Evolutionary conservation across 495 filamentous ascomycete species (phyloP).

Genomic region (Geopyxis carbonaria): DNA sequence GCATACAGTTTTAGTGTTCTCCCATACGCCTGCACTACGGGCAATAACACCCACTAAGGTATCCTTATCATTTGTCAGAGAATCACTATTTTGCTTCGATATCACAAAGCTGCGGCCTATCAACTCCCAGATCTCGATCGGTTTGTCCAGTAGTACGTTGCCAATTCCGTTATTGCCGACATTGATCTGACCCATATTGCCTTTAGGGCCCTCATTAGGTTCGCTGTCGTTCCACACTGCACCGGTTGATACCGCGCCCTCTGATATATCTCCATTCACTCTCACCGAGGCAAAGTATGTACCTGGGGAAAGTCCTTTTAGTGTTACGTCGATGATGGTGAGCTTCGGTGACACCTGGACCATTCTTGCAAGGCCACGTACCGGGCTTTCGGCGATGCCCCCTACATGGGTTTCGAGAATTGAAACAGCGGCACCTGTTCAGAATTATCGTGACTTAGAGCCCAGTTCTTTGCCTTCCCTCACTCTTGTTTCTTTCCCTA

Average conservation of each 20-base stretch:
- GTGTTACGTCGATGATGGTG: conserved; percentile 73
- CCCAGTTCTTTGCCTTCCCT: too few species aligned
- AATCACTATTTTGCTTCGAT: conserved; percentile 36
- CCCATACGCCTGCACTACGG: conserved; percentile 87
- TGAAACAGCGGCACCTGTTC: conserved; percentile 71
- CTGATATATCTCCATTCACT: conserved; percentile 75
- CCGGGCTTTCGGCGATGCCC: conserved; percentile 38
- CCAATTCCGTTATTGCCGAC: conserved; percentile 53
- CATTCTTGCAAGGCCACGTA: conserved; percentile 64
- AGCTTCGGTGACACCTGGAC: conserved; percentile 57
- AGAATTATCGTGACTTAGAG: neutral
- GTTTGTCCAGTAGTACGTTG: conserved; percentile 58
- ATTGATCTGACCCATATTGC: conserved; percentile 54
- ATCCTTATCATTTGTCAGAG: conserved; percentile 54
- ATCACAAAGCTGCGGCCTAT: conserved; percentile 83
- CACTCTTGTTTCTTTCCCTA: too few species aligned
- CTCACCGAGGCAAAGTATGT: conserved; percentile 69
- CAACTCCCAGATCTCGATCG: conserved; percentile 83
- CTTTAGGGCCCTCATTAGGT: conserved; percentile 35
- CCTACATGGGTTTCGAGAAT: conserved; percentile 81
- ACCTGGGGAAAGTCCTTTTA: conserved; percentile 69
- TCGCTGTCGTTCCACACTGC: conserved; percentile 56
- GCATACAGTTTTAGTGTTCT: conserved; percentile 93
- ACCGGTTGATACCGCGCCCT: conserved; percentile 63
- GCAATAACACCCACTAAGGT: conserved; percentile 86